phyloP scores from a whole-genome alignment of 495 filamentous ascomycete species.

The Saxophila tyrrhenica region DNA sequence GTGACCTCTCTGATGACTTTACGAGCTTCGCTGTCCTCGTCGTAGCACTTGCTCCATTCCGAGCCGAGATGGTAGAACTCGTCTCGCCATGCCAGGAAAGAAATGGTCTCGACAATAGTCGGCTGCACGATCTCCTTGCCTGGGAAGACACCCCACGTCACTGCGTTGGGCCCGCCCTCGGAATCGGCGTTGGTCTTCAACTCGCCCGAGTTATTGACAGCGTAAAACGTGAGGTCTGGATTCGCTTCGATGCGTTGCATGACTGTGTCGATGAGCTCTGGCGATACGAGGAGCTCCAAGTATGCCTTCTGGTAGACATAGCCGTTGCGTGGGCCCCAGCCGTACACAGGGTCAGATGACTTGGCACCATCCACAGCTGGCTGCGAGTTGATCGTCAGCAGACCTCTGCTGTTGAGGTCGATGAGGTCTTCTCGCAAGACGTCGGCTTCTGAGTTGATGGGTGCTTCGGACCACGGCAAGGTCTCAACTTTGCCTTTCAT shows the following conservation, averaged over 20 bases:
- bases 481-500: conserved; percentile 66
- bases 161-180: conserved; percentile 71
- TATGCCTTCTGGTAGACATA: conserved; percentile 99
- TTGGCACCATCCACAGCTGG: conserved; percentile 89
- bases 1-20: conserved; percentile 71
- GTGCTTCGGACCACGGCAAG: conserved; percentile 89
- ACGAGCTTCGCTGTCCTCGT: conserved; percentile 65
- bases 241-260: conserved; percentile 67
- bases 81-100: conserved; percentile 98
- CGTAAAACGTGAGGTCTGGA: conserved; percentile 81
- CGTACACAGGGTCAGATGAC: conserved; percentile 73
- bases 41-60: conserved; percentile 89
- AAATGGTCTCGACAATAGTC: conserved; percentile 96
- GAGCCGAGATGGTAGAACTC: conserved; percentile 87
- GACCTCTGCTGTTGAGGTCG: conserved; percentile 68
- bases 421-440: conserved; percentile 65
- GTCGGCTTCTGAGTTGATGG: conserved; percentile 70
- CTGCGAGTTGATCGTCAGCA: conserved; percentile 96
- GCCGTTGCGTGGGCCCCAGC: conserved; percentile 89
- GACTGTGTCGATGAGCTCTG: conserved; percentile 65
- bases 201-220: conserved; percentile 68
- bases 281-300: conserved; percentile 76
- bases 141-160: conserved; percentile 98
- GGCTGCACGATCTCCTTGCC: conserved; percentile 98
- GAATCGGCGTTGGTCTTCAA: conserved; percentile 73